Percentiles rank a stretch among this genome's conserved stretches.
These are phyloP conservation scores for Sanguinoderma infundibulare DNA, from an alignment of 1,284 basidiomycete species.

Conservation along the genomic window DNA sequence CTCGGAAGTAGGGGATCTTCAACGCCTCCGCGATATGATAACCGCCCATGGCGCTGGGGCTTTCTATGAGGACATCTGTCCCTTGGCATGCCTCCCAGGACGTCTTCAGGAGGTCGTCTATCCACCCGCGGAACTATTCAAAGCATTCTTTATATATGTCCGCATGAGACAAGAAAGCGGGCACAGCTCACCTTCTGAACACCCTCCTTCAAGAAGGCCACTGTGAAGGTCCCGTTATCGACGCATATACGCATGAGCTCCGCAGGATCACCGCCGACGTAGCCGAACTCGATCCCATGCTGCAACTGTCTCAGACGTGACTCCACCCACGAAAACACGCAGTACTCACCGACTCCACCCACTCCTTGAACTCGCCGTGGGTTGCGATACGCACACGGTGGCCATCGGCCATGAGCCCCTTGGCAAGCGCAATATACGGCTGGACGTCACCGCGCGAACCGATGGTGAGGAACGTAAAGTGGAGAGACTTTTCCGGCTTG, in stretches of 20 bases:
- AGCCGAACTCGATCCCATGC: constrained; percentile 93
- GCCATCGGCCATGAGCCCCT: constrained; percentile 90
- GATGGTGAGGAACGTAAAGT: constrained; percentile 93
- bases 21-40: constrained; percentile 96
- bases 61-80: constrained; percentile 93
- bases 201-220: constrained; percentile 91
- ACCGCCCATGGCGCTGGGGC: constrained; percentile 98
- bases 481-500: constrained; percentile 83
- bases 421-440: constrained; percentile 93
- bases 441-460: constrained; percentile 94
- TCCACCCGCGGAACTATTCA: constrained; percentile 90
- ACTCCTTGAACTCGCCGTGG: constrained; percentile 92
- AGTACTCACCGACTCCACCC: constrained; percentile 88
- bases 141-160: constrained; percentile 56
- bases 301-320: constrained; percentile 34
- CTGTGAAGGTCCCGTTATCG: constrained; percentile 96
- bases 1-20: constrained; percentile 90
- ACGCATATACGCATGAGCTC: constrained; percentile 95
- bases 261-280: constrained; percentile 95
- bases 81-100: constrained; percentile 96
- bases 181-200: constrained; percentile 70
- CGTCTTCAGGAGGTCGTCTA: constrained; percentile 92
- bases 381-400: constrained; percentile 88
- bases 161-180: background rate
- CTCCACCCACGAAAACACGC: background rate